Evolutionary conservation across 2,329 filamentous ascomycete genomes (phyloP), one percentile per base, ranked within the genome.

Genomic region (Dactylellina parvicollis): DNA sequence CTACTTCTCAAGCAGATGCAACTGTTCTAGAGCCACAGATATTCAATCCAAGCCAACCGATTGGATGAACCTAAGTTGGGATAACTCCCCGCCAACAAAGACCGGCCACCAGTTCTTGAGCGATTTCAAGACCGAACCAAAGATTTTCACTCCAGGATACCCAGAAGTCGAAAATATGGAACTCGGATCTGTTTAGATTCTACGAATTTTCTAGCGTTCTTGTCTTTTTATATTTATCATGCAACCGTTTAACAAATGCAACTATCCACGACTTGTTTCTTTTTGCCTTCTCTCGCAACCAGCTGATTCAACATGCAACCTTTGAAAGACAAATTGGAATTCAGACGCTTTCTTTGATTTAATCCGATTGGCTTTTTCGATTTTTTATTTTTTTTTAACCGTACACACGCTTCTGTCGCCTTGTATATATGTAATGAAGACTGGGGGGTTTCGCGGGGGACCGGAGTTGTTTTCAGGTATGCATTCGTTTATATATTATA

Each of bases 361-460:
- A 69, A 69, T 69, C 28, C 47, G 30, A 42, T 49, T 34, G 30
- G 16, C 32, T 34, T 38, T 69, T 69, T 52, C 2, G 26, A n/a
- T 54, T 28, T 46, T 4, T 46, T 12, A 32, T 60, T 52, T 1
- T 22, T 30, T 44, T 26, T 34, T 4, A 54, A 9, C 24, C 32
- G 28, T 28, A 30, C 34, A 30, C 22, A 36, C 18, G 16, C 26
- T 12, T 26, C 52, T 59, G 52, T 64, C 22, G 38, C 28, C 44
- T 20, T 73, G 69, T 73, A 73, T 49, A 72, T 73, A 72, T 30
- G 69, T 66, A 66, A 73, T 73, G 69, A 60, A 65, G 69, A 61
- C 14, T 38, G 49, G 50, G 44, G 52, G 59, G 49, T 38, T 50
- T 66, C 30, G 34, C 20, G 22, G 59, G 67, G 60, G 69, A 36